These are phyloP conservation scores for Phytophthora cajani DNA, from an alignment of 352 stramenopile species.

Conservation along the genomic window DNA sequence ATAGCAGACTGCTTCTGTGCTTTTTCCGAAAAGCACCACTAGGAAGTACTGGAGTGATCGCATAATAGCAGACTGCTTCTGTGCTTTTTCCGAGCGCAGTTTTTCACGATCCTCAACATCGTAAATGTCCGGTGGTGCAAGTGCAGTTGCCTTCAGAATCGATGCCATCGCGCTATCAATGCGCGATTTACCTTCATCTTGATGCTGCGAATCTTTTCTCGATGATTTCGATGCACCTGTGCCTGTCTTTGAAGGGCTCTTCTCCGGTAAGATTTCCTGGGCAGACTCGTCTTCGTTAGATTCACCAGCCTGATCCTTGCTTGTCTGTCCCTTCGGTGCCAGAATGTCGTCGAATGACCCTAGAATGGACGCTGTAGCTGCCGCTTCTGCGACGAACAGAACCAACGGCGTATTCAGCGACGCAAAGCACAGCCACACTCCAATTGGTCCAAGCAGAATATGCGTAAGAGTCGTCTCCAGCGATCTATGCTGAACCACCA, in stretches of 20 bases:
- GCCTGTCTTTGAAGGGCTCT: background rate
- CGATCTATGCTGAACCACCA: slow-evolving; percentile 72
- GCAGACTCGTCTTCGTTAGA: background rate
- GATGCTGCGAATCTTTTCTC: slow-evolving; percentile 9
- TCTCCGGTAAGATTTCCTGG: background rate
- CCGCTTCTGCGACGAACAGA: slow-evolving; percentile 79
- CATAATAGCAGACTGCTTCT: slow-evolving; percentile 67
- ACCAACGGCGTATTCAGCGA: slow-evolving; percentile 84
- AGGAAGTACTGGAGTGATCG: slow-evolving; percentile 81
- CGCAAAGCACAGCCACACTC: slow-evolving; percentile 88
- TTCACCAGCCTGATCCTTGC: slow-evolving; percentile 14
- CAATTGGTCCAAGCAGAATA: slow-evolving; percentile 70
- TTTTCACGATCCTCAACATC: slow-evolving; percentile 88
- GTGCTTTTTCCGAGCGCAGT: slow-evolving; percentile 71
- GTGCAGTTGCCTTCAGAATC: slow-evolving; percentile 36
- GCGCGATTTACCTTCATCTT: slow-evolving; percentile 13
- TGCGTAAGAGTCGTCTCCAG: slow-evolving; percentile 75
- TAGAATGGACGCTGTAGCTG: slow-evolving; percentile 75
- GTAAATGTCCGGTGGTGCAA: slow-evolving; percentile 64
- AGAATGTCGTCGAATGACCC: slow-evolving; percentile 78
- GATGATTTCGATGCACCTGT: slow-evolving; percentile 7
- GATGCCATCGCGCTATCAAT: slow-evolving; percentile 40
- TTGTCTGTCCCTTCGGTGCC: slow-evolving; percentile 34
- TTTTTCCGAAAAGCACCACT: slow-evolving; percentile 73
- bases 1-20: slow-evolving; percentile 70